phyloP scores from a whole-genome alignment of 2,329 filamentous ascomycete species.

The Epichloe coenophiala region DNA sequence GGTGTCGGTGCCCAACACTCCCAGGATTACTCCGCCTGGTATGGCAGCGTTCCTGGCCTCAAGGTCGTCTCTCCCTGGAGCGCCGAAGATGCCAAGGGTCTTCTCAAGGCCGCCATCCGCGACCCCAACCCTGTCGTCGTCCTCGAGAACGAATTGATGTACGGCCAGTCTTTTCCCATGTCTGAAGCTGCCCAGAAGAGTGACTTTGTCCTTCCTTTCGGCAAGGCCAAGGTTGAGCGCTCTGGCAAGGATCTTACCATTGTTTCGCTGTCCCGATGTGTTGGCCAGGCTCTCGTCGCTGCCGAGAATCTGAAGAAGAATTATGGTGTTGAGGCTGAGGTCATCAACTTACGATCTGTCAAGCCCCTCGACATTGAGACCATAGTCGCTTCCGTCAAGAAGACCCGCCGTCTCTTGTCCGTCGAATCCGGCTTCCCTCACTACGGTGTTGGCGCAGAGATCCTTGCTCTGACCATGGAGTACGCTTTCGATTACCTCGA shows the following conservation, averaged over 20 bases:
- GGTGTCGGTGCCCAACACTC: slow-evolving; percentile 97
- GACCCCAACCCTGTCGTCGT: slow-evolving; percentile 95
- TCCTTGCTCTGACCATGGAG: slow-evolving; percentile 89
- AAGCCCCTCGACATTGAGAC: slow-evolving; percentile 93
- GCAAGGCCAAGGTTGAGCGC: slow-evolving; percentile 98
- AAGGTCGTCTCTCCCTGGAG: slow-evolving; percentile 99
- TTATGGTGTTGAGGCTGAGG: slow-evolving; percentile 89
- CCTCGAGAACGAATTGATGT: slow-evolving; percentile 80
- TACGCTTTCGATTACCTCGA: slow-evolving; percentile 97
- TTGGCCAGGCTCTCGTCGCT: slow-evolving; percentile 78
- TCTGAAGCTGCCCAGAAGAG: slow-evolving; percentile 90
- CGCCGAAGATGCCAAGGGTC: slow-evolving; percentile 94
- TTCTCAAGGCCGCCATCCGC: slow-evolving; percentile 93
- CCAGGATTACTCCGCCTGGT: slow-evolving; percentile 98
- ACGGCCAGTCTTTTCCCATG: slow-evolving; percentile 93
- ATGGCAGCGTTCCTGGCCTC: slow-evolving; percentile 91
- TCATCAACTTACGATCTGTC: slow-evolving; percentile 94
- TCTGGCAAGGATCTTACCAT: slow-evolving; percentile 92
- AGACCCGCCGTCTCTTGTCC: slow-evolving; percentile 81
- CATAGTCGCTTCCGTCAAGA: slow-evolving; percentile 96
- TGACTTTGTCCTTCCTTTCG: slow-evolving; percentile 94
- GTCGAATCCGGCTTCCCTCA: slow-evolving; percentile 95
- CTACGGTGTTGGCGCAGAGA: slow-evolving; percentile 85
- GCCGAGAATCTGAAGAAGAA: slow-evolving; percentile 90
- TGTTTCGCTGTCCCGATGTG: slow-evolving; percentile 86